Evolutionary conservation across 2,329 filamentous ascomycete species (phyloP).

Genomic region (Corinectria fuckeliana): DNA sequence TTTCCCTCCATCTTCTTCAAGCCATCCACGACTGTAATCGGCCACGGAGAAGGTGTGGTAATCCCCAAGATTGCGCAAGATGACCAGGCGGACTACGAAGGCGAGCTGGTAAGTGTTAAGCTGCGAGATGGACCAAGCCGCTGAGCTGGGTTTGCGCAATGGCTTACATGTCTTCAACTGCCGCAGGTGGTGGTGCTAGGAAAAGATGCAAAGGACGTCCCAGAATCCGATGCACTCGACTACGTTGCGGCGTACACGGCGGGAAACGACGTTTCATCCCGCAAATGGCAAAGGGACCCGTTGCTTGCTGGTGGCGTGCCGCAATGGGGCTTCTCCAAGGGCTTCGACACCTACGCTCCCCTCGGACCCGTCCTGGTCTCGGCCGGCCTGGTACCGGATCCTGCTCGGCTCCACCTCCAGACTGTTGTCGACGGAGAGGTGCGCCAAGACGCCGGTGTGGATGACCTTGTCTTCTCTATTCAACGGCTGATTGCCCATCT

Average conservation of each 20-base stretch:
- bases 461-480: slow-evolving; percentile 54
- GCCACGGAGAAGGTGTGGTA: slow-evolving; percentile 46
- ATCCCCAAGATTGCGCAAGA: slow-evolving; percentile 58
- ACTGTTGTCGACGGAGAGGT: slow-evolving; percentile 56
- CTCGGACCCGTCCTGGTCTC: slow-evolving; percentile 57
- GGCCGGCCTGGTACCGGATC: slow-evolving; percentile 50
- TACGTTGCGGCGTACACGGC: slow-evolving; percentile 61
- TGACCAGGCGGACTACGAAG: slow-evolving; percentile 56
- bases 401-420: slow-evolving; percentile 48
- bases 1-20: slow-evolving; percentile 60
- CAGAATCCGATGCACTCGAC: slow-evolving; percentile 48
- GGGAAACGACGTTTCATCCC: slow-evolving; percentile 62
- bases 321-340: slow-evolving; percentile 64
- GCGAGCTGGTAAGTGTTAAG: slow-evolving; percentile 43
- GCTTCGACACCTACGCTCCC: slow-evolving; percentile 62
- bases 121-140: no score
- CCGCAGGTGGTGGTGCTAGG: slow-evolving; percentile 51
- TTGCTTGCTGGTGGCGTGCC: slow-evolving; percentile 57
- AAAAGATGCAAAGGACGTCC: slow-evolving; percentile 56
- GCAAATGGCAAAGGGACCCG: slow-evolving; percentile 59
- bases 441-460: slow-evolving; percentile 49
- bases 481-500: slow-evolving; percentile 46
- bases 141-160: no score
- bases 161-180: background rate
- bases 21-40: slow-evolving; percentile 47